Percentiles rank a stretch among this genome's conserved stretches.
Conservation (phyloP, 2,329 filamentous ascomycete species). For the Corynespora cassiicola region DNA sequence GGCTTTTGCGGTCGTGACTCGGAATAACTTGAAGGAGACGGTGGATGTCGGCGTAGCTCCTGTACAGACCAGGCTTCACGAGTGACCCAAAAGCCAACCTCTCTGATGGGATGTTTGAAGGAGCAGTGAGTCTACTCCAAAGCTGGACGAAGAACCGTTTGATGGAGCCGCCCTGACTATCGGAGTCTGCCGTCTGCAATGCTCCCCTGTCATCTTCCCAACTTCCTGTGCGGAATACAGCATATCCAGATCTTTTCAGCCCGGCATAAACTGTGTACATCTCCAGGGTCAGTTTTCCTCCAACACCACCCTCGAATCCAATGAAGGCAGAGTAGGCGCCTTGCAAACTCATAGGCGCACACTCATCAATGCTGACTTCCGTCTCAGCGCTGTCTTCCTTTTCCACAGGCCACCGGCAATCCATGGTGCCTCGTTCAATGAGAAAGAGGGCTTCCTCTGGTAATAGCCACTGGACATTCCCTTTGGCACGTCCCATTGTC, state of each 20-base stretch:
- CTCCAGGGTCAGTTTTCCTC: constrained; percentile 68
- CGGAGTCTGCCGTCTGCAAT: constrained; percentile 12
- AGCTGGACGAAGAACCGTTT: constrained; percentile 44
- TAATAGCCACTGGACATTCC: constrained; percentile 74
- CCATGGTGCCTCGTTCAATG: constrained; percentile 84
- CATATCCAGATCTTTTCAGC: constrained; percentile 82
- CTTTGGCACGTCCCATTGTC: constrained; percentile 70
- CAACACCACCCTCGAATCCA: constrained; percentile 65
- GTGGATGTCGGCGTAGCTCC: constrained; percentile 72
- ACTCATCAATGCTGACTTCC: constrained; percentile 56
- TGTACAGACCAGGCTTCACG: constrained; percentile 60
- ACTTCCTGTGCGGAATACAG: constrained; percentile 73
- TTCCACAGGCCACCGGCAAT: constrained; percentile 79
- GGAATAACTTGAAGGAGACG: constrained; percentile 76
- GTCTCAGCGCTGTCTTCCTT: constrained; percentile 35
- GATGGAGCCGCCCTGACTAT: constrained; percentile 25
- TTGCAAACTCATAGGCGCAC: constrained; percentile 86
- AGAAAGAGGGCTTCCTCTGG: constrained; percentile 92
- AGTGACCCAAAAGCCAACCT: constrained; percentile 54
- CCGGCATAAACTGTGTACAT: constrained; percentile 89
- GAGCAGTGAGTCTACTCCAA: constrained; percentile 37
- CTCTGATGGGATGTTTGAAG: constrained; percentile 21
- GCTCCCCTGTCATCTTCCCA: constrained; percentile 39
- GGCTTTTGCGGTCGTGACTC: constrained; percentile 66
- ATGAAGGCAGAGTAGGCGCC: constrained; percentile 87